Percentiles rank a stretch among this genome's conserved stretches.
These are phyloP conservation scores for Trichosporon ovoides DNA, from an alignment of 1,284 basidiomycete genomes.

Conservation along the genomic window DNA sequence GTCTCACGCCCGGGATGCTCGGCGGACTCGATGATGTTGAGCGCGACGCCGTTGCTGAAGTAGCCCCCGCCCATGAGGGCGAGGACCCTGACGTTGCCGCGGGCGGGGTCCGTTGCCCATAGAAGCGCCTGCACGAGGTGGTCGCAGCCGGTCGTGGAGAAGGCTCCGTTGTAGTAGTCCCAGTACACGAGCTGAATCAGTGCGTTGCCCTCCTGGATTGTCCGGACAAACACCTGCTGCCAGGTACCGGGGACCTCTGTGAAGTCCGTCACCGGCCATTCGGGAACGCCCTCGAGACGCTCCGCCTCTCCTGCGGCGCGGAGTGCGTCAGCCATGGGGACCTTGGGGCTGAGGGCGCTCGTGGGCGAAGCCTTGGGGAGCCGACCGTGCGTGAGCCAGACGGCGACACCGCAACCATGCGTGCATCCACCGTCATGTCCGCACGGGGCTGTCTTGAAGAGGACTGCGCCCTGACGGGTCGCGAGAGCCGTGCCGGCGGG, in stretches of 20 bases:
- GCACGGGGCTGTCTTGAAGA: conserved; percentile 43
- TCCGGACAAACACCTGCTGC: conserved; percentile 50
- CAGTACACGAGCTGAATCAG: conserved; percentile 49
- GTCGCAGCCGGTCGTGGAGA: conserved; percentile 49
- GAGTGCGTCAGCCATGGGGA: conserved; percentile 48
- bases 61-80: conserved; percentile 50
- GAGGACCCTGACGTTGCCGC: conserved; percentile 44
- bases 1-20: conserved; percentile 48
- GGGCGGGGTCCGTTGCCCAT: conserved; percentile 40
- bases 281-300: conserved; percentile 38
- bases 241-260: conserved; percentile 42
- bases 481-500: conserved; percentile 47
- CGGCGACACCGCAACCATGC: conserved; percentile 36
- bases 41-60: conserved; percentile 52
- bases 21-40: conserved; percentile 51
- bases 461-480: conserved; percentile 48
- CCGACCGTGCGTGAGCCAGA: conserved; percentile 52
- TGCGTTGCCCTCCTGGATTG: conserved; percentile 32
- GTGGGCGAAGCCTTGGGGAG: conserved; percentile 46
- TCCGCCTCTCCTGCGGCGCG: conserved; percentile 34
- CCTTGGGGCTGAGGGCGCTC: conserved; percentile 47
- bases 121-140: conserved; percentile 45
- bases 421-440: conserved; percentile 12
- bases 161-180: conserved; percentile 53
- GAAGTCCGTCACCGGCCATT: conserved; percentile 42